phyloP scores from a whole-genome alignment of 257 asterid species.

The Datura wrightii region DNA sequence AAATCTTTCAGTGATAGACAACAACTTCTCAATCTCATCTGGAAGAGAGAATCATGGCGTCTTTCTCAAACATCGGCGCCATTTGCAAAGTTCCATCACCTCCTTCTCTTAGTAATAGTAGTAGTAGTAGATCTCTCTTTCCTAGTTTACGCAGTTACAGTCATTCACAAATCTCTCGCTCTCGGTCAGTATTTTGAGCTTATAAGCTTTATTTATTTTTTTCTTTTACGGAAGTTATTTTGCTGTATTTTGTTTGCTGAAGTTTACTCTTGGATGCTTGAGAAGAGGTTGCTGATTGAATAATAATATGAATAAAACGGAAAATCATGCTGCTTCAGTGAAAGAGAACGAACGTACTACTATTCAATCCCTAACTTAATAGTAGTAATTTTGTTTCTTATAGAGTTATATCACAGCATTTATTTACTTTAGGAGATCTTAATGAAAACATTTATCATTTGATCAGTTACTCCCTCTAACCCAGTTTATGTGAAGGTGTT shows the following conservation, averaged over 20 bases:
- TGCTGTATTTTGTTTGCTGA: not conserved
- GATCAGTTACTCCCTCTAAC: not conserved
- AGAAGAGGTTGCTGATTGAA: not conserved
- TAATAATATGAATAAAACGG: not conserved
- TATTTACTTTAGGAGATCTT: not conserved
- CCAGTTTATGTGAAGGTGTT: not conserved
- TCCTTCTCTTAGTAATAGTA: not conserved
- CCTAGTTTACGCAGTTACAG: not conserved
- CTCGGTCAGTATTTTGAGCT: constrained; percentile 33
- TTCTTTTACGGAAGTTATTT: not conserved
- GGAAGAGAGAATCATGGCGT: constrained; percentile 26
- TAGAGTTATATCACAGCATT: not conserved
- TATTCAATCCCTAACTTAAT: not conserved
- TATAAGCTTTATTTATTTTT: too few relatives aligned
- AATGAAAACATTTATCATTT: not conserved
- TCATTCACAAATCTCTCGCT: constrained; percentile 29
- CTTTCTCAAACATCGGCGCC: constrained; percentile 33
- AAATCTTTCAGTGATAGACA: not conserved
- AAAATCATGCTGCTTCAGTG: not conserved
- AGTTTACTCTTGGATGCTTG: not conserved
- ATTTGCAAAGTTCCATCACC: constrained; percentile 35
- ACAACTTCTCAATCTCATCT: not conserved
- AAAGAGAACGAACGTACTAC: not conserved
- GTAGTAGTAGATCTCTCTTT: constrained; percentile 29
- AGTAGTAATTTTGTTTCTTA: not conserved